Conservation (phyloP, 768 basidiomycete species). For the Albatrellus ellisii region DNA sequence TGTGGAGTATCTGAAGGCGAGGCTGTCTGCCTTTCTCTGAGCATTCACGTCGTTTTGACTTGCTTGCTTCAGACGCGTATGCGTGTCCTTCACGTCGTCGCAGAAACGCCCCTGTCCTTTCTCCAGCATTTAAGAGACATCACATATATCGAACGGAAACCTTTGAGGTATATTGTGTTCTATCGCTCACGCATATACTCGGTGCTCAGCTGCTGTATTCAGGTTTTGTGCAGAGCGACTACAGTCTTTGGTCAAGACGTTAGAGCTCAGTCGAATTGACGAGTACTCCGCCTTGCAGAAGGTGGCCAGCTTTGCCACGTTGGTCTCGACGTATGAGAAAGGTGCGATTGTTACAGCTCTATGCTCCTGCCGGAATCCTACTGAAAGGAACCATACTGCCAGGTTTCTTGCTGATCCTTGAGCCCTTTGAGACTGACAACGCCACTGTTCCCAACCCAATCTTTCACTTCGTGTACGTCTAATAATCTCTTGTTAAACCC, state of each 20-base stretch:
- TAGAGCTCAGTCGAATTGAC: constrained; percentile 82
- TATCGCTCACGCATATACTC: neutral
- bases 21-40: neutral
- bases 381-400: neutral
- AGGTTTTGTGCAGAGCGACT: constrained; percentile 96
- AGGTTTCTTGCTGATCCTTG: constrained; percentile 95
- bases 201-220: constrained; percentile 1
- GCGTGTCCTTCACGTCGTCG: constrained; percentile 98
- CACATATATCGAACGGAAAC: constrained; percentile 92
- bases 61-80: constrained; percentile 65
- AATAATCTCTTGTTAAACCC: constrained; percentile 8
- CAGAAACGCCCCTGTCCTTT: constrained; percentile 95
- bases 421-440: constrained; percentile 97
- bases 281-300: constrained; percentile 90
- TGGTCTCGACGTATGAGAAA: constrained; percentile 97
- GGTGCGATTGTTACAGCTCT: too few relatives aligned
- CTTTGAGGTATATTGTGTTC: constrained; percentile 52
- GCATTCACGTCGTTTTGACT: neutral
- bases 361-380: neutral
- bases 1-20: constrained; percentile 95
- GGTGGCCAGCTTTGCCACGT: constrained; percentile 89
- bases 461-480: constrained; percentile 83
- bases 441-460: constrained; percentile 98
- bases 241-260: constrained; percentile 84
- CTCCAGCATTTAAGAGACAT: constrained; percentile 97